Percentiles rank a stretch among this genome's conserved stretches.
phyloP scores from a whole-genome alignment of 805 yeast genomes.

The Candida maesae region DNA sequence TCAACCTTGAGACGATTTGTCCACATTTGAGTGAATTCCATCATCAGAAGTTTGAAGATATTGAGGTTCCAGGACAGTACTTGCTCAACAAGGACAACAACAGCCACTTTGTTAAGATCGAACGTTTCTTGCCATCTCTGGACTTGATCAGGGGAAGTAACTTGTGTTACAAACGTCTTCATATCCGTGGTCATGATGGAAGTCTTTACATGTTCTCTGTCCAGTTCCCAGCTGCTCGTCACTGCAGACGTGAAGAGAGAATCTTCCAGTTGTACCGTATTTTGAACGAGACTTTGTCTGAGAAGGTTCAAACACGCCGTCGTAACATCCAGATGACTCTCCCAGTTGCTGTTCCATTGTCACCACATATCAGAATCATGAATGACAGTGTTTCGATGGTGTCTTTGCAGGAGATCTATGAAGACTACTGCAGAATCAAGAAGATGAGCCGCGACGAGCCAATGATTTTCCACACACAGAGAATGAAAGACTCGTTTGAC shows the following conservation, averaged over 20 bases:
- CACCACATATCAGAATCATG: slow-evolving; percentile 90
- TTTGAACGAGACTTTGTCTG: slow-evolving; percentile 73
- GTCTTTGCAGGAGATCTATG: slow-evolving; percentile 78
- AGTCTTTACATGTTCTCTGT: slow-evolving; percentile 89
- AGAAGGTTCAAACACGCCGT: slow-evolving; percentile 83
- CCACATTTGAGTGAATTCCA: slow-evolving; percentile 97
- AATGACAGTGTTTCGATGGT: slow-evolving; percentile 77
- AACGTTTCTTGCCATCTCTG: slow-evolving; percentile 83
- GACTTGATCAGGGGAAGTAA: slow-evolving; percentile 87
- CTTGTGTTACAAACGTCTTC: slow-evolving; percentile 83
- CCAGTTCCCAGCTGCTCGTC: slow-evolving; percentile 97
- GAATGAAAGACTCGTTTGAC: slow-evolving; percentile 88
- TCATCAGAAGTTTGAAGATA: slow-evolving; percentile 96
- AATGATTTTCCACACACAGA: slow-evolving; percentile 77
- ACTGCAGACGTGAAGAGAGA: slow-evolving; percentile 93
- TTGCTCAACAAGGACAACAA: slow-evolving; percentile 83
- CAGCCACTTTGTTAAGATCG: slow-evolving; percentile 88
- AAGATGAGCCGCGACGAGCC: slow-evolving; percentile 86
- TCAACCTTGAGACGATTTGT: slow-evolving; percentile 83
- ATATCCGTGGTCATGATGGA: slow-evolving; percentile 93
- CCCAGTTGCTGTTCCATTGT: slow-evolving; percentile 89
- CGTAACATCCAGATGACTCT: slow-evolving; percentile 81
- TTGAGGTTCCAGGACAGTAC: slow-evolving; percentile 97
- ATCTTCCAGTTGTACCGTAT: slow-evolving; percentile 88
- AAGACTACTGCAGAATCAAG: slow-evolving; percentile 71